Percentiles rank a stretch among this genome's conserved stretches.
Conservation (phyloP, 352 stramenopile species). For the Phytophthora meadii region DNA sequence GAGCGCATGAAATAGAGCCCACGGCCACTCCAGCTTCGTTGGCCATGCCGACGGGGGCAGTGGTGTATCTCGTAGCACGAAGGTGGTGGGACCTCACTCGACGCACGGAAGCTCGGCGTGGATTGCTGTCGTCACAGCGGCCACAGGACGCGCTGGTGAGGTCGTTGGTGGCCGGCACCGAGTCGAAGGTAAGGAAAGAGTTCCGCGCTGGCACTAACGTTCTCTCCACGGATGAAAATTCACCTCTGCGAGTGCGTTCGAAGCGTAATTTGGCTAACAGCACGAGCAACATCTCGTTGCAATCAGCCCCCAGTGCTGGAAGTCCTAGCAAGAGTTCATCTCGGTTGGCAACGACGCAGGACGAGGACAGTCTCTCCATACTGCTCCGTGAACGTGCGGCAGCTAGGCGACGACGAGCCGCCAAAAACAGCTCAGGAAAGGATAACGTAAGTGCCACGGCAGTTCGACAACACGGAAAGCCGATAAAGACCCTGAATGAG, state of each 20-base stretch:
- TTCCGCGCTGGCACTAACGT: constrained; percentile 11
- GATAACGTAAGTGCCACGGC: neutral
- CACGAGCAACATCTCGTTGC: constrained; percentile 16
- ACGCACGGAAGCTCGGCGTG: constrained; percentile 56
- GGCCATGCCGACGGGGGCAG: constrained; percentile 46
- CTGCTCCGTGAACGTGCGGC: constrained; percentile 29
- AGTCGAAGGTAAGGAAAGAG: constrained; percentile 54
- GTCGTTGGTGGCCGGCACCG: constrained; percentile 45
- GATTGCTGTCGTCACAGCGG: constrained; percentile 54
- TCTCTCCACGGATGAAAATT: constrained; percentile 3
- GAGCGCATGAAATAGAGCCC: constrained; percentile 51
- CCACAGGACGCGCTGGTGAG: constrained; percentile 56
- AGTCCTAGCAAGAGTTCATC: constrained; percentile 16
- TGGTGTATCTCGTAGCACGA: constrained; percentile 57
- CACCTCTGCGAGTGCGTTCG: neutral
- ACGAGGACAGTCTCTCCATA: constrained; percentile 34
- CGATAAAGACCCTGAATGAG: constrained; percentile 8
- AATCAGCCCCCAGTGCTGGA: constrained; percentile 7
- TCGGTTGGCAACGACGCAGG: constrained; percentile 9
- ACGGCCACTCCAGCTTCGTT: constrained; percentile 37
- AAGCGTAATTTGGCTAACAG: constrained; percentile 20
- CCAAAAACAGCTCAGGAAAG: constrained; percentile 14
- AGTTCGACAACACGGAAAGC: neutral
- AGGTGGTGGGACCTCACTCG: constrained; percentile 67
- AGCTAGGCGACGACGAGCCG: constrained; percentile 13